A percentile compares a stretch with the other conserved stretches of the same genome.
phyloP scores from a whole-genome alignment of 139 green algal species.

The Micromonas pusilla region DNA sequence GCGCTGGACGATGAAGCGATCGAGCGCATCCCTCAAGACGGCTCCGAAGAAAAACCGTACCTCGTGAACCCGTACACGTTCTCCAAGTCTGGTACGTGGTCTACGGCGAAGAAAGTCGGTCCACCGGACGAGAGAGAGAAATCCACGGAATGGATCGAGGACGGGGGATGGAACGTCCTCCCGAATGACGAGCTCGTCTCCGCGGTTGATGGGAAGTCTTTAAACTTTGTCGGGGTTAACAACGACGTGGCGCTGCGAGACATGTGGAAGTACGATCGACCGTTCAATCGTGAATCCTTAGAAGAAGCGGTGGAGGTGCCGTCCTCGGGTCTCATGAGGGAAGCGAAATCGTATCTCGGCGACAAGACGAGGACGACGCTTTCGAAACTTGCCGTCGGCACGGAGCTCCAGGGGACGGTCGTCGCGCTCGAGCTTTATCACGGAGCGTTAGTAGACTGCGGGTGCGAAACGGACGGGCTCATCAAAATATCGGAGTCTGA shows the following conservation, averaged over 20 bases:
- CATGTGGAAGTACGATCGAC: neutral
- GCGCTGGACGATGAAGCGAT: neutral
- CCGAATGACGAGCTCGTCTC: neutral
- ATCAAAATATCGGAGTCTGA: neutral
- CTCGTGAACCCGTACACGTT: neutral
- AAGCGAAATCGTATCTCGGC: neutral
- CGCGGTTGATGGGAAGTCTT: neutral
- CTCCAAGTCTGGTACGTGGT: neutral
- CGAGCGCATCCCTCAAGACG: slow-evolving; percentile 6
- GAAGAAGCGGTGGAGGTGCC: neutral
- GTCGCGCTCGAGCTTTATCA: slow-evolving; percentile 6
- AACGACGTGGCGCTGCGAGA: neutral
- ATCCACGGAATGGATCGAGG: neutral
- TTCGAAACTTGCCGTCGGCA: neutral
- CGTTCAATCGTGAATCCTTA: neutral
- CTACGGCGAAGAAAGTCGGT: neutral
- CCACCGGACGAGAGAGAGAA: neutral
- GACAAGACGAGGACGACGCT: neutral
- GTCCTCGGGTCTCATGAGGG: neutral
- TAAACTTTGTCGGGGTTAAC: slow-evolving; percentile 1
- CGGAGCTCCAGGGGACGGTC: neutral
- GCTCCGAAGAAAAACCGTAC: neutral
- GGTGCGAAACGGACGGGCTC: neutral
- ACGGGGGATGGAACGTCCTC: neutral
- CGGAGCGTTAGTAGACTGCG: slow-evolving; percentile 18